Evolutionary conservation across 2,329 filamentous ascomycete genomes (phyloP), one percentile per base, ranked within the genome.

Genomic region (Bipolaris oryzae): DNA sequence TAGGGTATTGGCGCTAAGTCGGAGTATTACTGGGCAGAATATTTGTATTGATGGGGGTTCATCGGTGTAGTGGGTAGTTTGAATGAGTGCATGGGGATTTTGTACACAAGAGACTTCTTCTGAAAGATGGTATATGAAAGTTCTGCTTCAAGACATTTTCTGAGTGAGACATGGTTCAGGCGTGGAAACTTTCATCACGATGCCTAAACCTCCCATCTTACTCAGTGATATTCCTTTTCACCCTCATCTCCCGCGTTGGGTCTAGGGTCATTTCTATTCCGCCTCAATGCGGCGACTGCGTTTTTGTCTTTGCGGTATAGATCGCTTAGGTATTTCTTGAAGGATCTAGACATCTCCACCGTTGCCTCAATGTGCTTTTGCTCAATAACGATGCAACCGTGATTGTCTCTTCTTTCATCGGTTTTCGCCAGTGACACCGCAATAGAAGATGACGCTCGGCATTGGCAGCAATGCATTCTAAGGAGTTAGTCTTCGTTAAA

Each of bases 21-120:
- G 68, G 38, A 75, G 72, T 58, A 68, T 71, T 15, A 77, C 75
- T 9, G 75, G 75, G 3, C 74, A 76, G 60, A 77, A 77, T 52
- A 60, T 76, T 18, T 66, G 67, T 44, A 72, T 77, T 39, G 75
- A 77, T 68, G 70, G 74, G 7, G 75, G 74, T 0, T 72, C 67
- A 0, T 72, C 69, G 5, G 49, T 56, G 15, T 56, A 53, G 38
- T 11, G 11, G 7, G 7, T 28, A 28, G 25, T 28, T 21, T 21
- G 21, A 31, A 5, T 31, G 15, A 20, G 5, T 7, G 9, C 2
- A 9, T 20, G 16, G 3, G 20, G 5, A 20, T 20, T 20, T 15
- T 15, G n/a, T 20, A 5, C 6, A 44, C 25, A 20, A 13, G 2
- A 13, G 3, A 10, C 28, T 11, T 31, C 28, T 31, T 31, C 28